Conservation (phyloP, 2,329 filamentous ascomycete species). For the Triangularia verruculosa region DNA sequence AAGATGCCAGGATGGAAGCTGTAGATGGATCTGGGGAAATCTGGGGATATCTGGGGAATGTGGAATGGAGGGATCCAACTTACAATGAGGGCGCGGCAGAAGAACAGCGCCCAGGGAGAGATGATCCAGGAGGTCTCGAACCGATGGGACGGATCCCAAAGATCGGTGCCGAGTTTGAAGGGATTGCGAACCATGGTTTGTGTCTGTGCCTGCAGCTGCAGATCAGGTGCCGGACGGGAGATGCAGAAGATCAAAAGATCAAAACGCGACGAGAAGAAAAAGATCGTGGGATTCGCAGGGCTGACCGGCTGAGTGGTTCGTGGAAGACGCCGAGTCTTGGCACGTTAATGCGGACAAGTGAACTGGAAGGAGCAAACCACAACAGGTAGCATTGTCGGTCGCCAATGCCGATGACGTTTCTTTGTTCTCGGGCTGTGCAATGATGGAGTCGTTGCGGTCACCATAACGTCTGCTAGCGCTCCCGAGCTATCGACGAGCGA, state of each 20-base stretch:
- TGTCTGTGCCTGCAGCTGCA: background rate
- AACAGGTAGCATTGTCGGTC: background rate
- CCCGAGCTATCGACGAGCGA: background rate
- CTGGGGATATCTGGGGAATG: constrained; percentile 13
- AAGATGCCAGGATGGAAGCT: background rate
- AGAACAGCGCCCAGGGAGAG: constrained; percentile 60
- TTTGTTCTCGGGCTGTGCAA: background rate
- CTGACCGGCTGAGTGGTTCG: too few species aligned
- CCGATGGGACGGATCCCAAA: constrained; percentile 58
- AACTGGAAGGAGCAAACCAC: background rate
- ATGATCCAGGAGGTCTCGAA: constrained; percentile 82
- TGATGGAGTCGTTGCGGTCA: background rate
- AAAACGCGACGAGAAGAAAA: background rate
- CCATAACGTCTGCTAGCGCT: background rate
- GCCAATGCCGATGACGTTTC: background rate
- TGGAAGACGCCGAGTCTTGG: background rate
- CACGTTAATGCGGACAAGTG: background rate
- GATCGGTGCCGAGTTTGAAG: constrained; percentile 40
- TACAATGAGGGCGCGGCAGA: constrained; percentile 53
- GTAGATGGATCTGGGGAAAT: background rate
- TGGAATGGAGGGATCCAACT: constrained; percentile 28
- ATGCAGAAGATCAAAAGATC: background rate
- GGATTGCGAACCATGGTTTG: constrained; percentile 3
- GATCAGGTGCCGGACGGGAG: background rate
- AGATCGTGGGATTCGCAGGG: background rate